These are phyloP conservation scores for Exophiala mesophila DNA, from an alignment of 2,329 filamentous ascomycete genomes.

Conservation along the genomic window DNA sequence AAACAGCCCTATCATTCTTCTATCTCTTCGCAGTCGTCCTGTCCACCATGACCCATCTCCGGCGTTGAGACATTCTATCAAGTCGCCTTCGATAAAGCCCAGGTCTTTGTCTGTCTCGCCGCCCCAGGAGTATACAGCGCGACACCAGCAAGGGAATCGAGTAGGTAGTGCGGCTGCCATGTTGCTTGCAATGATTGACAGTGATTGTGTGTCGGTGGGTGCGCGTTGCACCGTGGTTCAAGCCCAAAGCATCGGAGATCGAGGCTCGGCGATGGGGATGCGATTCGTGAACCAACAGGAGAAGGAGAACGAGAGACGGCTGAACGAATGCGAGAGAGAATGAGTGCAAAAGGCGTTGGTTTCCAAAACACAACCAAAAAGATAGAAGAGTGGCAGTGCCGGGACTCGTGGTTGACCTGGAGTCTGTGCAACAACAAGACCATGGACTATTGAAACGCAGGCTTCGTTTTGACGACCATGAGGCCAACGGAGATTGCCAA, in stretches of 20 bases:
- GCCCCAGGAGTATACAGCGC: slow-evolving; percentile 88
- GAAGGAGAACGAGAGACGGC: not conserved
- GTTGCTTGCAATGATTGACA: not conserved
- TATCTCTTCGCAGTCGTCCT: slow-evolving; percentile 81
- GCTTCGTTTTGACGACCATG: not conserved
- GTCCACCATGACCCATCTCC: slow-evolving; percentile 99
- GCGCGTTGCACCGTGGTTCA: slow-evolving; percentile 1
- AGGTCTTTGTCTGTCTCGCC: slow-evolving; percentile 93
- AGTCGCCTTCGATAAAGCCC: slow-evolving; percentile 92
- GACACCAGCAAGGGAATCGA: slow-evolving; percentile 85
- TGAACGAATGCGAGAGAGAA: not conserved
- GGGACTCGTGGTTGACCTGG: not conserved
- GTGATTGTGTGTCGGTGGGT: slow-evolving; percentile 1
- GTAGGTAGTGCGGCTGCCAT: slow-evolving; percentile 55
- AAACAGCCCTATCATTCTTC: slow-evolving; percentile 85
- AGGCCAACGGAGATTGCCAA: slow-evolving; percentile 2
- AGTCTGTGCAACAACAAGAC: not conserved
- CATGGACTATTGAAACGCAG: not conserved
- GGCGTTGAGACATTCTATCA: slow-evolving; percentile 97
- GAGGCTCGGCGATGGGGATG: no score
- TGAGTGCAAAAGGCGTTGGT: not conserved
- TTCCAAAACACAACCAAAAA: no score
- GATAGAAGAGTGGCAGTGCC: not conserved
- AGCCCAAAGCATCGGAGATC: slow-evolving; percentile 11
- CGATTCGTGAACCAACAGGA: slow-evolving; percentile 2